These are phyloP conservation scores for Cryptosporidium baileyi DNA, from an alignment of 169 alveolate species.

Conservation along the genomic window DNA sequence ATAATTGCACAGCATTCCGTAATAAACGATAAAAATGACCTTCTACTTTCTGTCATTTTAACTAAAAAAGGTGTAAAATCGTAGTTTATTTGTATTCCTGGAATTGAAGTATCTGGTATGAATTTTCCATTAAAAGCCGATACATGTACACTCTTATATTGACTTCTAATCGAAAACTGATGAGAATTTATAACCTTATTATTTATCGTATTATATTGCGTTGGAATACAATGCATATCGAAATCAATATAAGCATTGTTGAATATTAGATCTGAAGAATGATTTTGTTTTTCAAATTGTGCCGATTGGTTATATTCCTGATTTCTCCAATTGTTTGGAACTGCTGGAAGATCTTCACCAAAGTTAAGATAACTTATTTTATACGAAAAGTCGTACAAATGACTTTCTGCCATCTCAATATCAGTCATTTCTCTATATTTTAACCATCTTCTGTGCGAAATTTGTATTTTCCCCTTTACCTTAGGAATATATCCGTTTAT, in stretches of 20 bases:
- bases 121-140: conserved; percentile 42
- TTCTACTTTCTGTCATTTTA: conserved; percentile 49
- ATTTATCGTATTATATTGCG: conserved; percentile 55
- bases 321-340: conserved; percentile 44
- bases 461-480: conserved; percentile 48
- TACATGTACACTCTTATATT: conserved; percentile 27
- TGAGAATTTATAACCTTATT: conserved; percentile 20
- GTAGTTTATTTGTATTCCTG: conserved; percentile 53
- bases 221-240: conserved; percentile 69
- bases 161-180: conserved; percentile 66
- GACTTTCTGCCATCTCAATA: conserved; percentile 51
- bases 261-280: conserved; percentile 2
- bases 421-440: conserved; percentile 60
- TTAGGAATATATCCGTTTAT: conserved; percentile 42
- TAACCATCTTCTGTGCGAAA: conserved; percentile 58
- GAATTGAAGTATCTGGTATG: conserved; percentile 60
- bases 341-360: conserved; percentile 53
- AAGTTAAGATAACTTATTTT: conserved; percentile 24
- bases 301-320: conserved; percentile 30
- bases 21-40: conserved; percentile 42
- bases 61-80: conserved; percentile 64
- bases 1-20: conserved; percentile 67
- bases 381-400: conserved; percentile 40
- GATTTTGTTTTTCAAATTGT: neutral
- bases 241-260: conserved; percentile 40